Percentiles rank a stretch among this genome's conserved stretches.
phyloP scores from a whole-genome alignment of 345 rosid species.

The Hevea brasiliensis region DNA sequence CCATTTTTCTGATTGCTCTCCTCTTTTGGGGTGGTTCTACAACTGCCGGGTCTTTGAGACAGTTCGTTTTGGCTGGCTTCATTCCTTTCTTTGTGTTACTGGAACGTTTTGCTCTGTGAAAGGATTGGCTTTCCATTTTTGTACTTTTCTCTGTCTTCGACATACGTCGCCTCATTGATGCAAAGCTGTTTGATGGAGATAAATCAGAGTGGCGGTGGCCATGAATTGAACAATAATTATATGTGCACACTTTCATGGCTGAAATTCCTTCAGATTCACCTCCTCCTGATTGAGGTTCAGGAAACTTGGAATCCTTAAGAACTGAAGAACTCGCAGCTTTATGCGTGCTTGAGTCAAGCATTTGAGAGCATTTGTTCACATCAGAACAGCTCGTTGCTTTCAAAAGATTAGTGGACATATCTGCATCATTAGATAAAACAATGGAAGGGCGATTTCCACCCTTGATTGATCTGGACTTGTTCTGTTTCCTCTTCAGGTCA shows the following conservation, averaged over 20 bases:
- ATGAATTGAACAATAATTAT: slow-evolving; percentile 38
- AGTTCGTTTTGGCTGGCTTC: slow-evolving; percentile 6
- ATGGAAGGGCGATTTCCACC: slow-evolving; percentile 16
- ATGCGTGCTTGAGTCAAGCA: too few relatives aligned
- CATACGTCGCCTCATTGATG: slow-evolving; percentile 56
- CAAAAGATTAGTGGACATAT: slow-evolving; percentile 8
- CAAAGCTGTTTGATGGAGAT: slow-evolving; percentile 59
- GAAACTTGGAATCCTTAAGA: too few relatives aligned
- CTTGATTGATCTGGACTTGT: slow-evolving; percentile 46
- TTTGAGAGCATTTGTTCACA: background rate
- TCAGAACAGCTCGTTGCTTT: slow-evolving; percentile 16
- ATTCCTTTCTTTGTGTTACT: slow-evolving; percentile 36
- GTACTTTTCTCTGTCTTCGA: slow-evolving; percentile 48
- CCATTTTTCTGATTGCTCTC: slow-evolving; percentile 4
- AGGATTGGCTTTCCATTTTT: slow-evolving; percentile 37
- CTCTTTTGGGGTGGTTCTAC: slow-evolving; percentile 12
- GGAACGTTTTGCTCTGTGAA: slow-evolving; percentile 33
- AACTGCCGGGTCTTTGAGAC: slow-evolving; percentile 13
- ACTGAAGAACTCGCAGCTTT: too few relatives aligned
- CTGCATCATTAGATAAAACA: slow-evolving; percentile 5
- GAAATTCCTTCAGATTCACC: slow-evolving; percentile 35
- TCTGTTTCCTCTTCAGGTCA: slow-evolving; percentile 43
- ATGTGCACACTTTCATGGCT: too few relatives aligned
- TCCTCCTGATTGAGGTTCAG: slow-evolving; percentile 11
- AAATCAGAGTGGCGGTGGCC: slow-evolving; percentile 55